These are phyloP conservation scores for Talaromyces sp. DNA, from an alignment of 2,329 filamentous ascomycete genomes.

Conservation along the genomic window DNA sequence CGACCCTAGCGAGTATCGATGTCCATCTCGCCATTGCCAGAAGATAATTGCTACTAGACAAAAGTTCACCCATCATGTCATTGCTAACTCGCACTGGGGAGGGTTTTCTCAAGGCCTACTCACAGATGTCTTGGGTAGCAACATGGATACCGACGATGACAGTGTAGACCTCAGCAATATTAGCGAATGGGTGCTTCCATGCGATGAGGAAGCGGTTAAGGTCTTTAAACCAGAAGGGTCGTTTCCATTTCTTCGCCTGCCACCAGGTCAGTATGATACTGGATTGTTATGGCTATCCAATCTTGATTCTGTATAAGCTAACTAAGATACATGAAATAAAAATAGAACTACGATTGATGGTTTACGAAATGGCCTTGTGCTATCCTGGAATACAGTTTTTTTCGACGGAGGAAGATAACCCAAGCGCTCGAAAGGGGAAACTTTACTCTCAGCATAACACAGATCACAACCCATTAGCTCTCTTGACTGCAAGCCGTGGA, in stretches of 20 bases:
- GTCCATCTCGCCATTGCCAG: background rate
- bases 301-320: background rate
- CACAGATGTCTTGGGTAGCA: background rate
- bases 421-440: background rate
- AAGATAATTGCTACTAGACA: background rate
- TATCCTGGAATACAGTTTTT: background rate
- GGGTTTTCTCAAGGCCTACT: background rate
- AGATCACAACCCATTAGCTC: background rate
- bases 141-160: background rate
- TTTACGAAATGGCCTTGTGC: background rate
- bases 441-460: background rate
- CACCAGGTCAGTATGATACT: background rate
- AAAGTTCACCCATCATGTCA: conserved; percentile 5
- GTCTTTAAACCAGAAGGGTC: background rate
- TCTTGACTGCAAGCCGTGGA: conserved; percentile 8
- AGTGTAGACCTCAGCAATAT: background rate
- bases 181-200: background rate
- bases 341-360: background rate
- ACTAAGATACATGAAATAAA: background rate
- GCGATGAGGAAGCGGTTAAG: background rate
- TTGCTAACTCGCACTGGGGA: background rate
- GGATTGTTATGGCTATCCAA: background rate
- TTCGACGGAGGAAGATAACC: too few species aligned
- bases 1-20: background rate
- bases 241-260: conserved; percentile 6